Conservation (phyloP, 192 early-diverging fungal species). For the Rhizophagus prolifer region DNA sequence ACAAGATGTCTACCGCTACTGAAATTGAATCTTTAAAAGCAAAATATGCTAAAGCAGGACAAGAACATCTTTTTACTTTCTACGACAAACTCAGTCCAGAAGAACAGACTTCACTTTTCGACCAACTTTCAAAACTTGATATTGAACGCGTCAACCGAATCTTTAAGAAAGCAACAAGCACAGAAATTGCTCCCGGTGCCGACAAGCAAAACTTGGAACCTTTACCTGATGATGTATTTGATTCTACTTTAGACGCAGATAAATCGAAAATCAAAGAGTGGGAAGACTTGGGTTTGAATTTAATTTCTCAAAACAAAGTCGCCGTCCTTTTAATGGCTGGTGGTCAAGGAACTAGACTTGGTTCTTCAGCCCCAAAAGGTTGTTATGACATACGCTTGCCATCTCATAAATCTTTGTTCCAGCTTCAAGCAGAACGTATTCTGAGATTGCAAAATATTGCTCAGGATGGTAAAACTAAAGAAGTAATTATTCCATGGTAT, state of each 20-base stretch:
- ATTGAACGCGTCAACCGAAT: constrained; percentile 80
- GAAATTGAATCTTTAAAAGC: constrained; percentile 53
- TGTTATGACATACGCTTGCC: constrained; percentile 94
- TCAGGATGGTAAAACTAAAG: constrained; percentile 37
- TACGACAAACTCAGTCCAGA: constrained; percentile 65
- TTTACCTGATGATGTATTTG: constrained; percentile 69
- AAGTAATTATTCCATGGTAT: constrained; percentile 93
- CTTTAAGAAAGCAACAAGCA: constrained; percentile 70
- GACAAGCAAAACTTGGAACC: constrained; percentile 60
- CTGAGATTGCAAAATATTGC: constrained; percentile 74
- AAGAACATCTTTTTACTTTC: constrained; percentile 87
- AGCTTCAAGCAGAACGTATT: constrained; percentile 94
- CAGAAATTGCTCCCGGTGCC: constrained; percentile 41
- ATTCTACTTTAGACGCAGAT: constrained; percentile 58
- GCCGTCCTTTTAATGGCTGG: constrained; percentile 93
- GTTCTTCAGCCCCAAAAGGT: constrained; percentile 83
- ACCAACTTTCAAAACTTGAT: constrained; percentile 73
- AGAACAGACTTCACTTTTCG: constrained; percentile 58
- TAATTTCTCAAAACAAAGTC: constrained; percentile 86
- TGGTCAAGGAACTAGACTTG: constrained; percentile 84
- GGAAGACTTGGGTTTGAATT: constrained; percentile 69
- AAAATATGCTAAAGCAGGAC: constrained; percentile 68
- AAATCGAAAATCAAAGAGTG: constrained; percentile 61
- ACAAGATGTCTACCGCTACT: constrained; percentile 33
- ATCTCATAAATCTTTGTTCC: constrained; percentile 86